Evolutionary conservation across 352 stramenopile species (phyloP), one percentile per base, ranked within the genome.

Genomic region (Phytopythium aichiense): DNA sequence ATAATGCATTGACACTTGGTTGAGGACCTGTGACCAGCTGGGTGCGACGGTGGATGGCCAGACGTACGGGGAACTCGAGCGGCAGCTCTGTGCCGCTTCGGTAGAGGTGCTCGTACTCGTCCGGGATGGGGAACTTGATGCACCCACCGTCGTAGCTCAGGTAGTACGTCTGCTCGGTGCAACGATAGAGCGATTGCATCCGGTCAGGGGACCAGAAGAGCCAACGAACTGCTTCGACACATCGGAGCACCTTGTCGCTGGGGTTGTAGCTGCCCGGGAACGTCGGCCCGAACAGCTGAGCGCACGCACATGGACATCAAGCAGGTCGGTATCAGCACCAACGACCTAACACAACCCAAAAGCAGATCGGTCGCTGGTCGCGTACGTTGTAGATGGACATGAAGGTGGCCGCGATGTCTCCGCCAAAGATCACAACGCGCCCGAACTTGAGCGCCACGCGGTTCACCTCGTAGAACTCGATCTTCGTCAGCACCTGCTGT

Each of bases 371-470:
- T 7, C 18, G 18, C 7, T 5, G 42, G 18, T 25, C 45, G 60
- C 70, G 37, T 71, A 95, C 87, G 51, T 95, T 92, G 72, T 95
- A 95, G 16, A 95, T 74, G 23, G 87, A 93, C 79, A 94, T 92
- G 70, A 93, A 95, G 31, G 87, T 94, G 35, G 87, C 79, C 12
- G 81, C 72, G 58, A 89, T 76, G 31, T 88, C 79, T 5, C 85
- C 86, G 4, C 87, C 84, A 61, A 93, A 95, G 62, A 95, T 89
- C 57, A 91, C 76, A 15, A 92, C 84, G 56, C 84, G 86, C 25
- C 84, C 84, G 62, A 90, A 92, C 65, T 92, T 91, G 25, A 95
- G 67, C 30, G 84, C 72, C 22, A 95, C 76, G 23, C 71, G 73
- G 65, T 92, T 91, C 61, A 95, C 73, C 18, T 82, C 73, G 67